Evolutionary conservation across 1,284 basidiomycete species (phyloP).

Genomic region (Naganishia sp.): DNA sequence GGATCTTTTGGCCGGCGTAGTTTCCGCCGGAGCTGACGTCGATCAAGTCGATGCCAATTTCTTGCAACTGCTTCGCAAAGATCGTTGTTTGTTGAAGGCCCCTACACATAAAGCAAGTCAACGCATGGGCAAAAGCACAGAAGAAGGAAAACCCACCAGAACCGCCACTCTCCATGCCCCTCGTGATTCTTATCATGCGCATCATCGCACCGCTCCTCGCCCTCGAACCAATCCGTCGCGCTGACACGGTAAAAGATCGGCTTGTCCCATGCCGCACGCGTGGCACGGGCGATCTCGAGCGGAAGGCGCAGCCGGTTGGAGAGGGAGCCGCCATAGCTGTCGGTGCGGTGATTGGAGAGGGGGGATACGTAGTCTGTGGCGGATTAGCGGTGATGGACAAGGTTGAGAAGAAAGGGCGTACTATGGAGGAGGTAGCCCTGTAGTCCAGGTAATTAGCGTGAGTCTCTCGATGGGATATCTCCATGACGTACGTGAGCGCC

Average conservation of each 20-base stretch:
- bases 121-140: neutral
- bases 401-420: slow-evolving; percentile 2
- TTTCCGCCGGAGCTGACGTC: slow-evolving; percentile 72
- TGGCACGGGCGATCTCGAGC: slow-evolving; percentile 60
- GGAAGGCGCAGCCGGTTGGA: slow-evolving; percentile 72
- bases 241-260: slow-evolving; percentile 75
- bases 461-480: slow-evolving; percentile 14
- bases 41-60: slow-evolving; percentile 69
- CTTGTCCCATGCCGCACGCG: slow-evolving; percentile 65
- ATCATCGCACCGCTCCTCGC: slow-evolving; percentile 54
- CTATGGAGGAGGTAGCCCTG: slow-evolving; percentile 36
- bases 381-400: slow-evolving; percentile 20
- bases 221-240: slow-evolving; percentile 75
- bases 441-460: slow-evolving; percentile 27
- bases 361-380: slow-evolving; percentile 64
- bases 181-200: slow-evolving; percentile 59
- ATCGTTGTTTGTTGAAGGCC: slow-evolving; percentile 73
- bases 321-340: slow-evolving; percentile 71
- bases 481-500: slow-evolving; percentile 59
- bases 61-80: slow-evolving; percentile 61
- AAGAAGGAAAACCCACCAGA: slow-evolving; percentile 44
- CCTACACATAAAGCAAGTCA: slow-evolving; percentile 54
- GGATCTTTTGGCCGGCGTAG: slow-evolving; percentile 63
- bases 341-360: slow-evolving; percentile 67
- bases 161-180: slow-evolving; percentile 41